Evolutionary conservation across 306 rosid genomes (phyloP).

Genomic region (Malus sylvestris): DNA sequence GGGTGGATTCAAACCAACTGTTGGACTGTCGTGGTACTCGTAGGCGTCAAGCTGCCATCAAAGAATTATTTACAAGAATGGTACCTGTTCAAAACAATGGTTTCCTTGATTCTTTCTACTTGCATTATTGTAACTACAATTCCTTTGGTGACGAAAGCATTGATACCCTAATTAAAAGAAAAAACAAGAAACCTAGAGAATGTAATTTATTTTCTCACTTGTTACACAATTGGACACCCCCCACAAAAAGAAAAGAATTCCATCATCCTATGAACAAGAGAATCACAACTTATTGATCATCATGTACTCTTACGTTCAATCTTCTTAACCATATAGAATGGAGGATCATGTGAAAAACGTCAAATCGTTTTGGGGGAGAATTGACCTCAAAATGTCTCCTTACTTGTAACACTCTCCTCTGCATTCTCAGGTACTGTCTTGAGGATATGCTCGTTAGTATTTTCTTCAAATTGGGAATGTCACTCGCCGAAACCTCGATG

Average conservation of each 20-base stretch:
- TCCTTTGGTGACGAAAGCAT: too few species aligned
- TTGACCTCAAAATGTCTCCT: constrained; percentile 73
- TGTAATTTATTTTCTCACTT: background rate
- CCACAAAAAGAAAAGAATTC: background rate
- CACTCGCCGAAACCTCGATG: constrained; percentile 46
- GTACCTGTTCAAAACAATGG: background rate
- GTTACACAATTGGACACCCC: background rate
- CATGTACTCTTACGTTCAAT: constrained; percentile 44
- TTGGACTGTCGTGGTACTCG: too few species aligned
- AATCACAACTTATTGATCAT: constrained; percentile 17
- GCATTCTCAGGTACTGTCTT: constrained; percentile 62
- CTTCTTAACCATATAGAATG: constrained; percentile 94
- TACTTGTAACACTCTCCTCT: constrained; percentile 52
- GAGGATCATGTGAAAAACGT: constrained; percentile 86
- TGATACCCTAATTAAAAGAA: background rate
- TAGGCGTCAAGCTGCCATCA: background rate
- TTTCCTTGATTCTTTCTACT: background rate
- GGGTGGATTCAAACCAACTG: background rate
- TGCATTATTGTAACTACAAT: background rate
- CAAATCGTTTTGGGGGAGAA: constrained; percentile 62
- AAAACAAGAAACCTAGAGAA: too few species aligned
- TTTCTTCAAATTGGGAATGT: constrained; percentile 67
- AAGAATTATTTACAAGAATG: background rate
- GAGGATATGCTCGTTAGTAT: constrained; percentile 47
- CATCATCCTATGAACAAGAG: background rate